phyloP scores from a whole-genome alignment of 768 basidiomycete genomes.

The Boletus bicolor region DNA sequence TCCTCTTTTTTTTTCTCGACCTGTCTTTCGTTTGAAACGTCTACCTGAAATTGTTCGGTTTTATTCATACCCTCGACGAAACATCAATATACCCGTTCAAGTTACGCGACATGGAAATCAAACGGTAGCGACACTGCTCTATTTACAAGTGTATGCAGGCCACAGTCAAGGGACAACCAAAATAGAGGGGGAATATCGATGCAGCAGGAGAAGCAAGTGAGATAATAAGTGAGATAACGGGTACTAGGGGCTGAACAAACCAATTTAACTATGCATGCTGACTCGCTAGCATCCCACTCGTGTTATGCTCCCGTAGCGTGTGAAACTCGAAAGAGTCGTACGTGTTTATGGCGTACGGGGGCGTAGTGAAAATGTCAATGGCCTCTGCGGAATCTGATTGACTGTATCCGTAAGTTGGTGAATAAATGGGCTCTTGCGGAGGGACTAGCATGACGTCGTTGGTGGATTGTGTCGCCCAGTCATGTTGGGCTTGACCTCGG shows the following conservation, averaged over 20 bases:
- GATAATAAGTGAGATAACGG: conserved; percentile 20
- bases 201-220: conserved; percentile 24
- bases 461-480: conserved; percentile 11
- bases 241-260: not conserved
- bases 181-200: conserved; percentile 21
- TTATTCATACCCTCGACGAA: conserved; percentile 19
- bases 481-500: conserved; percentile 7
- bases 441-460: conserved; percentile 16
- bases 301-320: conserved; percentile 28
- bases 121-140: conserved; percentile 6
- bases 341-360: conserved; percentile 16
- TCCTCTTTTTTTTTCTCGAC: not conserved
- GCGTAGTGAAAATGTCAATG: conserved; percentile 15
- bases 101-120: conserved; percentile 17
- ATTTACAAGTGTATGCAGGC: conserved; percentile 11
- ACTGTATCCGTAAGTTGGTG: conserved; percentile 17
- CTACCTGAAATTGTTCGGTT: conserved; percentile 7
- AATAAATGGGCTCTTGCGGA: conserved; percentile 14
- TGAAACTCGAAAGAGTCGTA: conserved; percentile 36
- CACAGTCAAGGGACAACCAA: not conserved
- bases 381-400: conserved; percentile 20
- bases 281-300: conserved; percentile 12
- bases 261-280: conserved; percentile 18
- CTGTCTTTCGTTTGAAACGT: conserved; percentile 1
- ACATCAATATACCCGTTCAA: conserved; percentile 19